Evolutionary conservation across 768 basidiomycete species (phyloP).

Genomic region (Chiua virens): DNA sequence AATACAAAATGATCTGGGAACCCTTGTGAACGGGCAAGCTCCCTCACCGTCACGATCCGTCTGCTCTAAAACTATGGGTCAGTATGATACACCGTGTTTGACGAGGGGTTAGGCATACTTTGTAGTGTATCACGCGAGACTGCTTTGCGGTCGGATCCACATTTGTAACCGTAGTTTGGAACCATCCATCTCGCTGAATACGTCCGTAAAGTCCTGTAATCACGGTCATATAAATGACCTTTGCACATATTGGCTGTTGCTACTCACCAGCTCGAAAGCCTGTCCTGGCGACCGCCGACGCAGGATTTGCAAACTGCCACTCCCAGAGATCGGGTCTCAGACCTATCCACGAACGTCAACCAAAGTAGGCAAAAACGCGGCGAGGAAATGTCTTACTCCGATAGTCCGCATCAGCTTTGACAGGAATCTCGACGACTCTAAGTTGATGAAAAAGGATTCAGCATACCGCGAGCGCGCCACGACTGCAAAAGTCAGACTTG

Average conservation of each 20-base stretch:
- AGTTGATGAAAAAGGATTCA: slow-evolving; percentile 2
- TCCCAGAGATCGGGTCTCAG: slow-evolving; percentile 48
- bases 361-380: background rate
- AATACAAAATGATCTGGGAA: slow-evolving; percentile 78
- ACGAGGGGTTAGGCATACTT: slow-evolving; percentile 39
- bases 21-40: slow-evolving; percentile 78
- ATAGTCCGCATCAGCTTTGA: slow-evolving; percentile 62
- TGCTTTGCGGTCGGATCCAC: slow-evolving; percentile 81
- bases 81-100: background rate
- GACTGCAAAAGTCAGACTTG: slow-evolving; percentile 30
- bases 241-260: background rate
- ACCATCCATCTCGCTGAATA: slow-evolving; percentile 52
- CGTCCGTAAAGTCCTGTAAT: slow-evolving; percentile 57
- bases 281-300: slow-evolving; percentile 51
- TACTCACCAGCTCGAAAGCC: slow-evolving; percentile 53
- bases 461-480: background rate
- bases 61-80: slow-evolving; percentile 46
- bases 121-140: slow-evolving; percentile 64
- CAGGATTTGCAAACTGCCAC: slow-evolving; percentile 61
- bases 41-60: slow-evolving; percentile 72
- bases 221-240: background rate
- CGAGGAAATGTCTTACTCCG: slow-evolving; percentile 40
- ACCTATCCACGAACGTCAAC: slow-evolving; percentile 4
- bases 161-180: slow-evolving; percentile 77
- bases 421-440: slow-evolving; percentile 62